Evolutionary conservation across 352 stramenopile genomes (phyloP).

Genomic region (Nothophytophthora sp.): DNA sequence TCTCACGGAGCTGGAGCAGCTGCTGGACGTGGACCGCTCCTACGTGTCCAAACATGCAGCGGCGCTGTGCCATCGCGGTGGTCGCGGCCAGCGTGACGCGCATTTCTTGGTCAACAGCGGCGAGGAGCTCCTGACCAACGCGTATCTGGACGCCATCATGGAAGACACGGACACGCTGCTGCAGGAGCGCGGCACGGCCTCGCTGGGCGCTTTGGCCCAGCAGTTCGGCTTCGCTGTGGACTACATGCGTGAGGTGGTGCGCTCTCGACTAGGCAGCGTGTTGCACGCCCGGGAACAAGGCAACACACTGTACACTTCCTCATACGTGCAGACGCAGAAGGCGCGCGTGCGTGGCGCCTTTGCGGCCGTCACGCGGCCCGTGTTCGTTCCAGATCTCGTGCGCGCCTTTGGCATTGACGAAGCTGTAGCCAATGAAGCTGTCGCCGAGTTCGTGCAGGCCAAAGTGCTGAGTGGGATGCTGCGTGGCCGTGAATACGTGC

Average conservation of each 20-base stretch:
- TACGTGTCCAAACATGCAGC: constrained; percentile 66
- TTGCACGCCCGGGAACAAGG: constrained; percentile 59
- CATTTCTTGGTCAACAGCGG: constrained; percentile 73
- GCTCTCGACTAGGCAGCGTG: constrained; percentile 56
- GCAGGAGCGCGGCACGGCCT: constrained; percentile 68
- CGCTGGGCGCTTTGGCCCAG: constrained; percentile 73
- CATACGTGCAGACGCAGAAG: constrained; percentile 68
- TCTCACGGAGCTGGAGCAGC: constrained; percentile 63
- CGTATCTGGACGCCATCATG: constrained; percentile 87
- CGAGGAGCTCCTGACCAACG: constrained; percentile 78
- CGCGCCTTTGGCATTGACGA: constrained; percentile 63
- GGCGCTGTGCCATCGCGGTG: constrained; percentile 44
- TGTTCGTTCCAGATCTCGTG: constrained; percentile 71
- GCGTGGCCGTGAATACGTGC: constrained; percentile 76
- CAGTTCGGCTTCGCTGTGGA: constrained; percentile 85
- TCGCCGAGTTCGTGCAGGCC: constrained; percentile 55
- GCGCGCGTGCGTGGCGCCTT: constrained; percentile 71
- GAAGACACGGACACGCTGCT: constrained; percentile 76
- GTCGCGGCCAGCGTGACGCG: constrained; percentile 27
- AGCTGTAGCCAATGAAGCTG: constrained; percentile 53
- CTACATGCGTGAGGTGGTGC: constrained; percentile 80
- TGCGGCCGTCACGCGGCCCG: constrained; percentile 58
- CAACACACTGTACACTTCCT: constrained; percentile 79
- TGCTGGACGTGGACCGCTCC: constrained; percentile 71
- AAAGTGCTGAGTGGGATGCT: constrained; percentile 65